Evolutionary conservation across 2,329 filamentous ascomycete species (phyloP).

Genomic region (Exserohilum turcica): DNA sequence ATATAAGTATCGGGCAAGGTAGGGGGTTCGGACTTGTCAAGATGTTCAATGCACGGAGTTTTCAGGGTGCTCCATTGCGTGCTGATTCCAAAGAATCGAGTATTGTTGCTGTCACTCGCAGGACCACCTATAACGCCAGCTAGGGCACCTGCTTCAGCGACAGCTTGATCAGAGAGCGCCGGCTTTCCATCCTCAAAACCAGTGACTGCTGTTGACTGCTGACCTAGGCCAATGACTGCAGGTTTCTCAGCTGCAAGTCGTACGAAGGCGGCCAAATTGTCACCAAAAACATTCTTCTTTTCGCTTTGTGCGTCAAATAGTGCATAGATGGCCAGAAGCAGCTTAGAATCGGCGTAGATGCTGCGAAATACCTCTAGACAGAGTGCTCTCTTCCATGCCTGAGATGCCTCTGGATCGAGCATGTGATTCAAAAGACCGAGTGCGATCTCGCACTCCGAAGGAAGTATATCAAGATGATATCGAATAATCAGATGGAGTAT

Average conservation of each 20-base stretch:
- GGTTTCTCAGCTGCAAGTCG: slow-evolving; percentile 91
- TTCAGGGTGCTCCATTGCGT: slow-evolving; percentile 88
- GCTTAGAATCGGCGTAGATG: slow-evolving; percentile 78
- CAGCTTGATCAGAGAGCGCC: slow-evolving; percentile 75
- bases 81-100: slow-evolving; percentile 78
- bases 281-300: slow-evolving; percentile 76
- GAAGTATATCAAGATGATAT: slow-evolving; percentile 74
- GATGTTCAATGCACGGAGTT: slow-evolving; percentile 87
- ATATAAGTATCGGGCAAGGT: slow-evolving; percentile 88
- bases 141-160: slow-evolving; percentile 85
- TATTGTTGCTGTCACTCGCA: slow-evolving; percentile 65
- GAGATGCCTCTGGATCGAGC: slow-evolving; percentile 79
- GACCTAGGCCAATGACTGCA: slow-evolving; percentile 81
- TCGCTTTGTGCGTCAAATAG: slow-evolving; percentile 76
- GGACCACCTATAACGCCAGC: slow-evolving; percentile 80
- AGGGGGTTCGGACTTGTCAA: slow-evolving; percentile 89
- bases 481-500: slow-evolving; percentile 83
- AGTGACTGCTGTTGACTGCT: slow-evolving; percentile 82
- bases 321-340: slow-evolving; percentile 79
- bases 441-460: slow-evolving; percentile 80
- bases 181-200: slow-evolving; percentile 62
- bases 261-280: slow-evolving; percentile 87
- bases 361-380: slow-evolving; percentile 91
- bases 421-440: slow-evolving; percentile 82
- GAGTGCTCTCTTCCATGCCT: slow-evolving; percentile 83